Conservation (phyloP, 306 rosid genomes). For the Rosa lucieae region DNA sequence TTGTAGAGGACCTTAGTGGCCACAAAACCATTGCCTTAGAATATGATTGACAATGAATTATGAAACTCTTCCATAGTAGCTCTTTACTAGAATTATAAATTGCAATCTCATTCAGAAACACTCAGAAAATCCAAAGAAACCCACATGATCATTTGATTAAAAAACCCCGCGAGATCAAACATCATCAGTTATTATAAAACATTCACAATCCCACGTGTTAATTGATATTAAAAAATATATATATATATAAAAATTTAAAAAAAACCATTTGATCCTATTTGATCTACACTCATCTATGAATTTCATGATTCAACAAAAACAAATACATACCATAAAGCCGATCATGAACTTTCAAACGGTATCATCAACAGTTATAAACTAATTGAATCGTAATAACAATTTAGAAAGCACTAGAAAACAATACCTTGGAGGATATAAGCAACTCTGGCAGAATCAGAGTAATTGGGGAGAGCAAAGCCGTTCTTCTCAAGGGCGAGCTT, state of each 20-base stretch:
- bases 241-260: neutral
- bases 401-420: neutral
- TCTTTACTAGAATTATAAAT: neutral
- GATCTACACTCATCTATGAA: neutral
- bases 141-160: neutral
- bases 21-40: neutral
- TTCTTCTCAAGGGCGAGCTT: slow-evolving; percentile 69
- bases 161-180: neutral
- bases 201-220: neutral
- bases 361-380: neutral
- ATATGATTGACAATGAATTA: neutral
- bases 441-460: slow-evolving; percentile 72
- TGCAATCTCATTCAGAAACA: slow-evolving; percentile 1
- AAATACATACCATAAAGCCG: neutral
- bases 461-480: slow-evolving; percentile 71
- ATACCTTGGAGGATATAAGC: slow-evolving; percentile 84
- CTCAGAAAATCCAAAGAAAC: neutral
- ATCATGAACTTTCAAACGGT: neutral
- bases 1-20: neutral
- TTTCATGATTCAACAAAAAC: neutral
- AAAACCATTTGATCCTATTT: neutral
- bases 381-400: too few species aligned
- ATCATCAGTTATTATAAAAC: neutral
- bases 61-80: neutral
- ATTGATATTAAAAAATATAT: neutral